Percentiles rank a stretch among this genome's conserved stretches.
Conservation (phyloP, 129 eudicot genomes). For the Lactuca sativa region DNA sequence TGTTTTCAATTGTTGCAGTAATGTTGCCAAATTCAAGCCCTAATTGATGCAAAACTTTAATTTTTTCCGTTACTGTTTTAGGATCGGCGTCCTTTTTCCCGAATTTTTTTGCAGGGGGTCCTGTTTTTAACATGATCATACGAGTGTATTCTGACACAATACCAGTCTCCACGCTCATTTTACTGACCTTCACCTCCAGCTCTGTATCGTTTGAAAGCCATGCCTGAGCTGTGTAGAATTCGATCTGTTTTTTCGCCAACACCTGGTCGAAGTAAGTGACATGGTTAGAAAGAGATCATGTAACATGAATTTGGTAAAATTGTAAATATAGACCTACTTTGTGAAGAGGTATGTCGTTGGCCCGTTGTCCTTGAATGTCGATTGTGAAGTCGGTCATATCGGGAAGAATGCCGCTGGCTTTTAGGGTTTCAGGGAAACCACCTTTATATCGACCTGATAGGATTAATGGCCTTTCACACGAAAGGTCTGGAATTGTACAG, state of each 20-base stretch:
- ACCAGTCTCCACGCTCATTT: constrained; percentile 51
- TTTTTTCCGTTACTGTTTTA: constrained; percentile 27
- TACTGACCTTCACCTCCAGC: constrained; percentile 64
- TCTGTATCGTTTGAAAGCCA: constrained; percentile 64
- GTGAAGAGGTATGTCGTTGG: constrained; percentile 67
- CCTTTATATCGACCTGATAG: constrained; percentile 78
- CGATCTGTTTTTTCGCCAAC: constrained; percentile 62
- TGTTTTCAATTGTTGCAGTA: constrained; percentile 66
- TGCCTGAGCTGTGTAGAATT: constrained; percentile 66
- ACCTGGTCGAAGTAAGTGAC: constrained; percentile 34
- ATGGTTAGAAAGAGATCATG: not conserved
- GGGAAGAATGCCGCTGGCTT: constrained; percentile 52
- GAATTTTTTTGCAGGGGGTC: constrained; percentile 29
- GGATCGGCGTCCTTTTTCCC: constrained; percentile 29
- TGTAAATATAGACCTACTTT: constrained; percentile 37
- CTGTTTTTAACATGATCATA: constrained; percentile 63
- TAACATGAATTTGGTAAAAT: not conserved
- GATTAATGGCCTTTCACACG: constrained; percentile 62
- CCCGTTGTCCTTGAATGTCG: constrained; percentile 57
- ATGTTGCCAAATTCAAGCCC: constrained; percentile 77
- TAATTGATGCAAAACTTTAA: constrained; percentile 30
- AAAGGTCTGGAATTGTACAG: constrained; percentile 71
- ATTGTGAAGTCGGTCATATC: constrained; percentile 57
- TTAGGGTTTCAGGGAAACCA: constrained; percentile 56
- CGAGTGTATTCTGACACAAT: constrained; percentile 63